Percentiles rank a stretch among this genome's conserved stretches.
These are phyloP conservation scores for Paraconiothyrium brasiliense DNA, from an alignment of 2,329 filamentous ascomycete species.

Conservation along the genomic window DNA sequence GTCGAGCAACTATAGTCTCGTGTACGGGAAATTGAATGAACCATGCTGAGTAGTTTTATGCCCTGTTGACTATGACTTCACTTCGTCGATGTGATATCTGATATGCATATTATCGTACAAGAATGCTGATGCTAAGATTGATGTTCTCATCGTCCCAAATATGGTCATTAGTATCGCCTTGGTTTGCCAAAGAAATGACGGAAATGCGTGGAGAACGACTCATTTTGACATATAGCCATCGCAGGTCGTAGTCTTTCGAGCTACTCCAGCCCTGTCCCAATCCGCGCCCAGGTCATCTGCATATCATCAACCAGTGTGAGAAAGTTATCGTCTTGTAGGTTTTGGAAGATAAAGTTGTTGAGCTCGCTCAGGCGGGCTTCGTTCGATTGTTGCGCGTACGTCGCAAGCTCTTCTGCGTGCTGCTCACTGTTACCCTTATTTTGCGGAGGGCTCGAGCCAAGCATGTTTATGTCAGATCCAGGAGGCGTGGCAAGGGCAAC, in stretches of 20 bases:
- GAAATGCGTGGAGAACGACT: not conserved
- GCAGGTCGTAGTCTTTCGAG: not conserved
- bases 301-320: constrained; percentile 61
- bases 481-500: constrained; percentile 19
- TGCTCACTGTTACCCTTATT: not conserved
- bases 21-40: not conserved
- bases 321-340: constrained; percentile 61
- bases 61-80: not conserved
- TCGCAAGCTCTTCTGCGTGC: constrained; percentile 26
- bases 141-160: not conserved
- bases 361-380: constrained; percentile 55
- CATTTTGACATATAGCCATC: not conserved
- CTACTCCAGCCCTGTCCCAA: constrained; percentile 28
- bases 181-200: too few species aligned
- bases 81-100: not conserved
- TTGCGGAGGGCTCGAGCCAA: constrained; percentile 4
- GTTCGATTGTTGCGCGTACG: constrained; percentile 51
- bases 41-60: not conserved
- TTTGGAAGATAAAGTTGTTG: constrained; percentile 61
- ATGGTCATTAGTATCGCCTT: not conserved
- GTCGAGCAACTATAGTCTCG: constrained; percentile 8
- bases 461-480: constrained; percentile 12
- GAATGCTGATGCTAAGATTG: not conserved
- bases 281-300: constrained; percentile 56
- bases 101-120: not conserved